phyloP scores from a whole-genome alignment of 495 filamentous ascomycete species.

The Chlorociboria aeruginascens region DNA sequence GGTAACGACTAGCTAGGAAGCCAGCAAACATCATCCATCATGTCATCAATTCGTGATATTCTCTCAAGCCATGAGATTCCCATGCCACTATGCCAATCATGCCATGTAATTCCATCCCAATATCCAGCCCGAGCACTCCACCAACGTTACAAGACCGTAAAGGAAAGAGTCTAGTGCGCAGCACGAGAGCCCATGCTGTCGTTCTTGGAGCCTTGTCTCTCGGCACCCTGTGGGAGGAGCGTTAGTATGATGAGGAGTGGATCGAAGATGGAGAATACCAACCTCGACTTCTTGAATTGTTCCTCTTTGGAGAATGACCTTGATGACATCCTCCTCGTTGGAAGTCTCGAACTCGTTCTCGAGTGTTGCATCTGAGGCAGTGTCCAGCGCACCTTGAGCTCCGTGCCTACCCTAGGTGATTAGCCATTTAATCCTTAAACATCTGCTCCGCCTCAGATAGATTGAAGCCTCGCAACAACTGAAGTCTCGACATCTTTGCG shows the following conservation, averaged over 20 bases:
- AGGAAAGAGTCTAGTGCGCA: slow-evolving; percentile 23
- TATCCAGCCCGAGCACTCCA: neutral
- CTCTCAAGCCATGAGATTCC: too few species aligned
- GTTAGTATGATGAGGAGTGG: neutral
- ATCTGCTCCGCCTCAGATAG: neutral
- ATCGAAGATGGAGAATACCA: slow-evolving; percentile 18
- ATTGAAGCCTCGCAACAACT: neutral
- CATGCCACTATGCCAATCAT: neutral
- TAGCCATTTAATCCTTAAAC: neutral
- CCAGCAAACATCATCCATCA: too few species aligned
- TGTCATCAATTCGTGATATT: too few species aligned
- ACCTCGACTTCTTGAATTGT: slow-evolving; percentile 55
- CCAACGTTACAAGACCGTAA: too few species aligned
- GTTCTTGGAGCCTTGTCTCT: slow-evolving; percentile 34
- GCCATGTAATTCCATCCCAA: neutral
- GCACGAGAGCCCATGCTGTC: slow-evolving; percentile 28
- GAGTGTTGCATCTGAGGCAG: slow-evolving; percentile 58
- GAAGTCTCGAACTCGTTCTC: slow-evolving; percentile 80
- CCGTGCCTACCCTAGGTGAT: slow-evolving; percentile 53
- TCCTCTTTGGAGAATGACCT: slow-evolving; percentile 69
- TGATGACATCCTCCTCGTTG: slow-evolving; percentile 65
- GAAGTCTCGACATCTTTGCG: neutral
- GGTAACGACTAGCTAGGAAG: too few species aligned
- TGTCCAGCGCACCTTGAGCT: slow-evolving; percentile 65
- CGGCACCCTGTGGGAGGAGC: slow-evolving; percentile 7